Percentiles rank a stretch among this genome's conserved stretches.
Conservation (phyloP, 257 asterid genomes). For the Anisodus acutangulus region DNA sequence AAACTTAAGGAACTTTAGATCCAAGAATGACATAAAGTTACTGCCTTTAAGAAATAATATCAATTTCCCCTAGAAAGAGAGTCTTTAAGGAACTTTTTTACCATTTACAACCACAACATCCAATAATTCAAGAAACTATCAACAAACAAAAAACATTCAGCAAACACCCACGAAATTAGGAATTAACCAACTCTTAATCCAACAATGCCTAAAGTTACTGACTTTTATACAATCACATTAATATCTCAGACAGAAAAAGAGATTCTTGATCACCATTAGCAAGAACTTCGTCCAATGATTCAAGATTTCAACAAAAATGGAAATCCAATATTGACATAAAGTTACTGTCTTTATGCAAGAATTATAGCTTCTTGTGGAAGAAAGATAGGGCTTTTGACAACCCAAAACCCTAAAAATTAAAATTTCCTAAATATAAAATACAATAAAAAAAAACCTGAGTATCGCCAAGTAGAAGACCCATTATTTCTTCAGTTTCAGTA, state of each 20-base stretch:
- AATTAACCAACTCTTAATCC: background rate
- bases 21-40: background rate
- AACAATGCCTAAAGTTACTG: background rate
- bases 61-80: background rate
- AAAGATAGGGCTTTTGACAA: background rate
- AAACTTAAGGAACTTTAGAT: background rate
- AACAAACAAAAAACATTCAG: constrained; percentile 3
- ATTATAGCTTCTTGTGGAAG: background rate
- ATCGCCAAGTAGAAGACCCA: constrained; percentile 99
- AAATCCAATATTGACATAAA: background rate
- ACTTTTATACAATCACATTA: background rate
- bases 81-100: background rate
- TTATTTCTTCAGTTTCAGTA: constrained; percentile 98
- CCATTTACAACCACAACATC: background rate
- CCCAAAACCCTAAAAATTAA: constrained; percentile 28
- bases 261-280: background rate
- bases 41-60: background rate
- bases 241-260: background rate
- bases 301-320: background rate
- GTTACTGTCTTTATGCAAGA: background rate
- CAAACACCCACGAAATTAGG: background rate
- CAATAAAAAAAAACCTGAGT: constrained; percentile 59
- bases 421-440: background rate
- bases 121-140: constrained; percentile 5
- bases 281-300: background rate